phyloP scores from a whole-genome alignment of 2,329 filamentous ascomycete genomes.

The Neoascochyta sp. region DNA sequence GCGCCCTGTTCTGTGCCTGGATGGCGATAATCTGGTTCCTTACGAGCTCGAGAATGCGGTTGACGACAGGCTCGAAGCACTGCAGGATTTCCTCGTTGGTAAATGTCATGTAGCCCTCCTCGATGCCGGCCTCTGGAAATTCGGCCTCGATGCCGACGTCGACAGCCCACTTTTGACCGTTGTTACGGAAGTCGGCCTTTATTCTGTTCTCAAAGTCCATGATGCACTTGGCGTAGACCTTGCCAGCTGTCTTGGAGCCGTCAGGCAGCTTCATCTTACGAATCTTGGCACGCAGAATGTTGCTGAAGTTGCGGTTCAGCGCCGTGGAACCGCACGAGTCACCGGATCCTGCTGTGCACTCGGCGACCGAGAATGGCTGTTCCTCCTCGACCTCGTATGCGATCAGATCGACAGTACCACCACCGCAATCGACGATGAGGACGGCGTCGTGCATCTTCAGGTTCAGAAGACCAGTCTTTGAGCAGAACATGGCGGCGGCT shows the following conservation, averaged over 20 bases:
- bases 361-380: slow-evolving; percentile 91
- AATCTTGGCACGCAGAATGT: slow-evolving; percentile 95
- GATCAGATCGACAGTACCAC: slow-evolving; percentile 97
- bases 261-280: slow-evolving; percentile 98
- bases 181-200: slow-evolving; percentile 99
- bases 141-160: slow-evolving; percentile 98
- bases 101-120: slow-evolving; percentile 99
- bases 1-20: slow-evolving; percentile 87
- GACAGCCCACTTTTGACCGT: slow-evolving; percentile 98
- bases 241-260: slow-evolving; percentile 93
- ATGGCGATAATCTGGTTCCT: slow-evolving; percentile 99
- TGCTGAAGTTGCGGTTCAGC: slow-evolving; percentile 96
- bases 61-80: slow-evolving; percentile 97
- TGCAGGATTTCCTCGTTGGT: slow-evolving; percentile 98
- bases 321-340: slow-evolving; percentile 98
- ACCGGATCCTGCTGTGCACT: slow-evolving; percentile 94
- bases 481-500: slow-evolving; percentile 94
- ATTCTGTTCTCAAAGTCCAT: slow-evolving; percentile 99
- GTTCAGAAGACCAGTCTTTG: slow-evolving; percentile 92
- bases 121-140: slow-evolving; percentile 94
- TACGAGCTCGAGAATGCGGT: slow-evolving; percentile 91
- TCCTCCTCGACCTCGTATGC: slow-evolving; percentile 98
- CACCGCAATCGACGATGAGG: slow-evolving; percentile 95
- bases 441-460: slow-evolving; percentile 99
- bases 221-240: slow-evolving; percentile 98